Percentiles rank a stretch among this genome's conserved stretches.
Conservation (phyloP, 2,329 filamentous ascomycete species). For the Ceratocystis ficicola region DNA sequence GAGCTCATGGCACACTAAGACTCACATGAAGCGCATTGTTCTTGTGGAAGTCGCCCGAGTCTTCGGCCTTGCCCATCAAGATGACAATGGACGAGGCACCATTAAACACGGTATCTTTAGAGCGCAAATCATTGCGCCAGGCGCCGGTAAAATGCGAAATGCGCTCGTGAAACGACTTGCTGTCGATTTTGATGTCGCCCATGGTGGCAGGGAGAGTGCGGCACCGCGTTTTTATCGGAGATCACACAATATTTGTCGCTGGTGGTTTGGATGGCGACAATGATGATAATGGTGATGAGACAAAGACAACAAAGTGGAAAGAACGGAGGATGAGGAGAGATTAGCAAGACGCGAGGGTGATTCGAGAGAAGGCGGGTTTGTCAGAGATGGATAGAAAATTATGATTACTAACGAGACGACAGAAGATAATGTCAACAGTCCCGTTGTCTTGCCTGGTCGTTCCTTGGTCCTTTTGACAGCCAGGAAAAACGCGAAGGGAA, state of each 20-base stretch:
- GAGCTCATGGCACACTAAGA: background rate
- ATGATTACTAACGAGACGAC: background rate
- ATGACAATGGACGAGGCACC: conserved; percentile 79
- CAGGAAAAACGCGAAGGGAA: conserved; percentile 21
- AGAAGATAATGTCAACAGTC: background rate
- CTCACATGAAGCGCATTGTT: conserved; percentile 91
- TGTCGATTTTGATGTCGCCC: conserved; percentile 90
- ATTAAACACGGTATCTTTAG: conserved; percentile 71
- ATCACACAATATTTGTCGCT: background rate
- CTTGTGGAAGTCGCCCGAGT: conserved; percentile 78
- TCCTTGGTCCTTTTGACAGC: background rate
- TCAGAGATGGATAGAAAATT: background rate
- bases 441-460: background rate
- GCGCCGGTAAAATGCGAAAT: conserved; percentile 73
- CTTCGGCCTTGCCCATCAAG: conserved; percentile 90
- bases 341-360: background rate
- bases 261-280: background rate
- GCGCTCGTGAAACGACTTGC: conserved; percentile 84
- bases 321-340: background rate
- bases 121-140: conserved; percentile 94
- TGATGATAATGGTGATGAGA: background rate
- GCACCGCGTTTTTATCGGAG: conserved; percentile 26
- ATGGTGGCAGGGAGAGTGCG: conserved; percentile 35
- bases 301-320: background rate
- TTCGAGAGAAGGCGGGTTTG: background rate